These are phyloP conservation scores for Fusarium virguliforme DNA, from an alignment of 2,329 filamentous ascomycete genomes.

Conservation along the genomic window DNA sequence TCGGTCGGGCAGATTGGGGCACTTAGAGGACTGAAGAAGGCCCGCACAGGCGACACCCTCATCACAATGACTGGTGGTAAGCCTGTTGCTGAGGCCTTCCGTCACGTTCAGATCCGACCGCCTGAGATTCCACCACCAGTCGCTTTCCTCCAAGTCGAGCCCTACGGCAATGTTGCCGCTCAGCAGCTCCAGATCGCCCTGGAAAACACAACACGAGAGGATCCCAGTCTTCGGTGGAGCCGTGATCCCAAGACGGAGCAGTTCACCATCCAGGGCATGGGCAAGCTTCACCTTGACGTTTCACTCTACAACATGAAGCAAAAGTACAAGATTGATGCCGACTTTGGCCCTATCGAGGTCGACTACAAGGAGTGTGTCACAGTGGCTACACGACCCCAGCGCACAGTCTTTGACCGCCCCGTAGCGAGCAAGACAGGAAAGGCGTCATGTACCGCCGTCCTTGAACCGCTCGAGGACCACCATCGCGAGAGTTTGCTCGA, in stretches of 20 bases:
- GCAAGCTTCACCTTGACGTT: constrained; percentile 94
- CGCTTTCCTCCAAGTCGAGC: constrained; percentile 96
- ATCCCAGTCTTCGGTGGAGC: constrained; percentile 89
- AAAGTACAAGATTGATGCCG: constrained; percentile 88
- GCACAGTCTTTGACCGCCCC: constrained; percentile 80
- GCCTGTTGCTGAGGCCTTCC: constrained; percentile 77
- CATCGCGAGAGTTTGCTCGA: constrained; percentile 58
- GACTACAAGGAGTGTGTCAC: constrained; percentile 91
- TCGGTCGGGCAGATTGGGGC: constrained; percentile 93
- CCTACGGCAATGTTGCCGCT: constrained; percentile 81
- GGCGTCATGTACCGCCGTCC: constrained; percentile 79
- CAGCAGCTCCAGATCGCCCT: constrained; percentile 85
- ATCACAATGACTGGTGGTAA: constrained; percentile 78
- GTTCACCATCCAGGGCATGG: constrained; percentile 96
- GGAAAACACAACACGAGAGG: constrained; percentile 86
- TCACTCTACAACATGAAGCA: constrained; percentile 89
- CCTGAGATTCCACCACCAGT: constrained; percentile 94
- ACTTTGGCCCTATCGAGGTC: constrained; percentile 94
- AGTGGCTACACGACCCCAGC: constrained; percentile 69
- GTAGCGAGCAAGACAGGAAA: constrained; percentile 86
- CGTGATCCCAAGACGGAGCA: constrained; percentile 92
- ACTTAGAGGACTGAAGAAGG: constrained; percentile 88
- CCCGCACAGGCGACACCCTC: constrained; percentile 94
- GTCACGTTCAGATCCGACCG: constrained; percentile 85
- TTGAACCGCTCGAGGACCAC: constrained; percentile 73